Base-by-base conservation (phyloP, 108 stramenopile genomes). In the Chaetoceros tenuissimus region DNA sequence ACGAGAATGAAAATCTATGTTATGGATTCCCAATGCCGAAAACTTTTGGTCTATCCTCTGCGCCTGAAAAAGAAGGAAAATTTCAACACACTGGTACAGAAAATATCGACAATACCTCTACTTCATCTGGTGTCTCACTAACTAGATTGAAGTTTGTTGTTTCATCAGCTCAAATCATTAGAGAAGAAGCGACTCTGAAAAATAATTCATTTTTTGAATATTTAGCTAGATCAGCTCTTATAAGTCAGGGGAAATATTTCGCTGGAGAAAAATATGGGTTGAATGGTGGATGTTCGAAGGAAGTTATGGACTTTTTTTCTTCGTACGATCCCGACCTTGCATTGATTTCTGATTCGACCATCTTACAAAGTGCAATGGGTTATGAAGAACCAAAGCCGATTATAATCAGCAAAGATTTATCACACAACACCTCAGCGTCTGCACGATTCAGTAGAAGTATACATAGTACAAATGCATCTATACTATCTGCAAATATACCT, bases 111-210 rank as follows among this genome's bases (percentile, higher is more conserved):
- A 65, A 81, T 48, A 75, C 82, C 30, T 82, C 83, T 0, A 76
- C 83, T 19, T 66, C 80, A 2, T 83, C 80, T 0, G 80, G 69
- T 44, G 53, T 78, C 28, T 78, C 88, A 1, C 52, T 90, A 17
- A 71, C 85, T 2, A 61, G 89, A 24, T 64, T 90, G 28, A 67
- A 77, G 52, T 90, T 75, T 51, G 75, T 81, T 21, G 89, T 90
- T n/a, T 67, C 79, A 7, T 82, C 82, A 0, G 81, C 86, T 17
- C 70, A 73, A 52, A 79, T 81, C n/a, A 59, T 90, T 8, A 58
- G 85, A 52, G 83, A 90, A 63, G 85, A 82, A 24, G 83, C 85
- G 10, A 59, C 80, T 31, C 51, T 60, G 28, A 86, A 80, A 43
- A 21, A 51, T 18, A 60, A 73, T 40, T 43, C 55, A 31, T 85